A percentile compares a stretch with the other conserved stretches of the same genome.
Evolutionary conservation across 2,329 filamentous ascomycete species (phyloP).

Genomic region (Aspergillus sp.): DNA sequence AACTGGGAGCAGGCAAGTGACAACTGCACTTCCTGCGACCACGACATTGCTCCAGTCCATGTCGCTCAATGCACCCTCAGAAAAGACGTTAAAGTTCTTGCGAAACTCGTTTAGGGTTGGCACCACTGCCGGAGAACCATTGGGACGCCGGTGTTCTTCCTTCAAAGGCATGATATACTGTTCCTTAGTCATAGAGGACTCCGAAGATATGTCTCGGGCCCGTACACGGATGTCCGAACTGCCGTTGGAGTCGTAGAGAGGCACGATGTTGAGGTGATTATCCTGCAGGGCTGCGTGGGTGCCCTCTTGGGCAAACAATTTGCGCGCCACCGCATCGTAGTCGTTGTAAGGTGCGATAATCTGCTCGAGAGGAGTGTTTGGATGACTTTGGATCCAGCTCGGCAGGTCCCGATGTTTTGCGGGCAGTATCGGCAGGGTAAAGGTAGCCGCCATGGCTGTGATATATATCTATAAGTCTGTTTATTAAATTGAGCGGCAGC

Average conservation of each 20-base stretch:
- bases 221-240: conserved; percentile 30
- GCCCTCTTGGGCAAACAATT: conserved; percentile 43
- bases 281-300: conserved; percentile 31
- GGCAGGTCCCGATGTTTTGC: conserved; percentile 32
- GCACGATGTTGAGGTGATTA: conserved; percentile 37
- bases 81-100: conserved; percentile 79
- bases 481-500: too few species aligned
- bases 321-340: conserved; percentile 39
- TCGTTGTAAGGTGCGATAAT: conserved; percentile 40
- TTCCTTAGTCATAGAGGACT: conserved; percentile 31
- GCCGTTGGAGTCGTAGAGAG: conserved; percentile 33
- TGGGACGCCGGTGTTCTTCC: conserved; percentile 58
- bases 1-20: conserved; percentile 74
- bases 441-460: conserved; percentile 4
- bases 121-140: conserved; percentile 69
- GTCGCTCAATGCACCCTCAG: conserved; percentile 73
- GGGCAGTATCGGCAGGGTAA: conserved; percentile 30
- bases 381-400: conserved; percentile 27
- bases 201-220: conserved; percentile 35
- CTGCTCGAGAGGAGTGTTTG: conserved; percentile 28
- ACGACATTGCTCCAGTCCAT: conserved; percentile 82
- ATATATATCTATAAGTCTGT: not conserved
- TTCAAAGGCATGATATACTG: conserved; percentile 39
- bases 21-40: conserved; percentile 76
- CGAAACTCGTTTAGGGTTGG: conserved; percentile 68